Evolutionary conservation across 257 asterid genomes (phyloP), one percentile per base, ranked within the genome.

Genomic region (Lycium barbarum): DNA sequence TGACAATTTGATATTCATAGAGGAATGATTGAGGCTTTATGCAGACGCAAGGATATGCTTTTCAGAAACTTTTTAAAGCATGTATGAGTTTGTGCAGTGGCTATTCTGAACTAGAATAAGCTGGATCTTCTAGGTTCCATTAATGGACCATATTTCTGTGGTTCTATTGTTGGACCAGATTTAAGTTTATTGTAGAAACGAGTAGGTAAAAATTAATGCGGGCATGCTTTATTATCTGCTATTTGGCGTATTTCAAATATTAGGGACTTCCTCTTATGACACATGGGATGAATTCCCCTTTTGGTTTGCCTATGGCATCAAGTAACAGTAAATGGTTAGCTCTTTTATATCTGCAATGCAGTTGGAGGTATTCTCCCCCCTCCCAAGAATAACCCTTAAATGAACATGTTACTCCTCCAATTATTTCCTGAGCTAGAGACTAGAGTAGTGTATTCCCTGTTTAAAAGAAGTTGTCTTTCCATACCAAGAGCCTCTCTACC

Each of bases 181-280:
- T 53, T 78, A 53, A 65, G 65, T 33, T 78, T 53, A 65, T 78
- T 53, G 65, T 78, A 78, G 65, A 78, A 58, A 78, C 82, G 53
- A 26, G 81, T 26, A 26, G 26, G 8, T 78, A 22, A 7, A 53
- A 78, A 51, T 53, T 78, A 26, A 53, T 49, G 65, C 26, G 53
- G 65, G 9, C 63, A 53, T 53, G 47, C 18, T 72, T 45, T 14
- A 9, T 54, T 53, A 78, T 78, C 65, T 51, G 82, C 49, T 53
- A 78, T 4, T 26, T 51, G 82, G 65, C 3, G n/a, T 26, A 78
- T 15, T 78, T 14, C 65, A 53, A 53, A 13, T 26, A 26, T 78
- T 15, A 53, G 33, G 7, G 58, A 53, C 49, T 43, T 72, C 36
- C 20, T 72, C 58, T 26, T 11, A 72, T 72, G 57, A 45, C 2